These are phyloP conservation scores for Litchi chinensis DNA, from an alignment of 345 rosid species.

Conservation along the genomic window DNA sequence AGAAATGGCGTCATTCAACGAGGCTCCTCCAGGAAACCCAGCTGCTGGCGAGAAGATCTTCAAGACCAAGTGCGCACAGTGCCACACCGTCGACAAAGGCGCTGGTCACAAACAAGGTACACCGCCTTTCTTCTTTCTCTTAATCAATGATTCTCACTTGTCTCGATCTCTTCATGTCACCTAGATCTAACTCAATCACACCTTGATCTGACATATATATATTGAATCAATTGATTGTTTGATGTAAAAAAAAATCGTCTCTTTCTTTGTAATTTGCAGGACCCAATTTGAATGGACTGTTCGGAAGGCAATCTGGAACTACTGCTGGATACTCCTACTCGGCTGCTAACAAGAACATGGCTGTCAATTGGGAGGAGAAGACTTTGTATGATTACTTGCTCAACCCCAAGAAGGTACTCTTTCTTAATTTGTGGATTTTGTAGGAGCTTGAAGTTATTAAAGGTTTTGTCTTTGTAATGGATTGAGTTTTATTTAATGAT, in stretches of 20 bases:
- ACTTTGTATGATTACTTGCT: constrained; percentile 83
- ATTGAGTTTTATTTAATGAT: too few species aligned
- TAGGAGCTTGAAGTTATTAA: not conserved
- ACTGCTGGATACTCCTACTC: constrained; percentile 77
- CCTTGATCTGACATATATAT: not conserved
- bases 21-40: constrained; percentile 82
- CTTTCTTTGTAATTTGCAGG: constrained; percentile 42
- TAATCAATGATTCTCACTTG: not conserved
- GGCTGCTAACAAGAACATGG: constrained; percentile 90
- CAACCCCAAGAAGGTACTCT: constrained; percentile 82
- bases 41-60: constrained; percentile 86
- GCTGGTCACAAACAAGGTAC: constrained; percentile 98
- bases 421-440: not conserved
- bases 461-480: too few species aligned
- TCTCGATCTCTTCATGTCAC: not conserved
- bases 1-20: constrained; percentile 74
- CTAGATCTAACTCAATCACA: not conserved
- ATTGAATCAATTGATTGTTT: not conserved
- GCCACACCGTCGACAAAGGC: constrained; percentile 94
- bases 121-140: not conserved
- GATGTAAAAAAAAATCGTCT: not conserved
- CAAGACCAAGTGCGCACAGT: constrained; percentile 82
- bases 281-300: constrained; percentile 85
- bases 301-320: constrained; percentile 88
- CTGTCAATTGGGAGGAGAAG: constrained; percentile 84